phyloP scores from a whole-genome alignment of 768 basidiomycete species.

The Mrakia gelida region DNA sequence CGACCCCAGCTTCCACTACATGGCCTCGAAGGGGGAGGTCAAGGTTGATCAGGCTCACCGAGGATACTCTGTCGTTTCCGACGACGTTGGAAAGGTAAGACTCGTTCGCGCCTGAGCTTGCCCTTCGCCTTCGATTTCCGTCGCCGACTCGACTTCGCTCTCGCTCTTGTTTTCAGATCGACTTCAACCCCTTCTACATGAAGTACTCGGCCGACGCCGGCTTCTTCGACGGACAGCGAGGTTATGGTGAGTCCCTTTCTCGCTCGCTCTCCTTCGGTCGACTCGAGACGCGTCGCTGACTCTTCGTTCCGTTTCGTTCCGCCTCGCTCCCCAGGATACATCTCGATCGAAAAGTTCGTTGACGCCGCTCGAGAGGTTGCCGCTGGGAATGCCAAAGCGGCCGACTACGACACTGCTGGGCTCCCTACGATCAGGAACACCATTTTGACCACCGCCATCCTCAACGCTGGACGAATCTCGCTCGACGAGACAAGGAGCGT shows the following conservation, averaged over 20 bases:
- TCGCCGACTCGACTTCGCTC: background rate
- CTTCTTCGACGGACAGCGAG: conserved; percentile 89
- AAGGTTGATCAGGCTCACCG: conserved; percentile 88
- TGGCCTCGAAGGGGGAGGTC: conserved; percentile 72
- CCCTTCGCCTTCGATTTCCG: too few relatives aligned
- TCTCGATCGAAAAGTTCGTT: conserved; percentile 88
- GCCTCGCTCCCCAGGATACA: conserved; percentile 51
- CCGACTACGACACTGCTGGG: conserved; percentile 71
- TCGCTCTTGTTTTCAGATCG: background rate
- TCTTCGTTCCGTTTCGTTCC: background rate
- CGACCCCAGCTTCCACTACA: conserved; percentile 50
- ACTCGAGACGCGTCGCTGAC: background rate
- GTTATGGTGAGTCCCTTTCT: conserved; percentile 40
- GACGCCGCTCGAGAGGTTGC: conserved; percentile 77
- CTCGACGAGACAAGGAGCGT: conserved; percentile 58
- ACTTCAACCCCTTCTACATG: conserved; percentile 53
- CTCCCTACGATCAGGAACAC: conserved; percentile 87
- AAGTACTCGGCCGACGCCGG: conserved; percentile 82
- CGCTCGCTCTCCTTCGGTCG: background rate
- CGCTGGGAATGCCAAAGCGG: conserved; percentile 60
- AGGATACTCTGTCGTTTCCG: conserved; percentile 83
- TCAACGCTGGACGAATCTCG: conserved; percentile 84
- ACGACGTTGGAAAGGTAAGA: conserved; percentile 72
- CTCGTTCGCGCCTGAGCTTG: too few relatives aligned
- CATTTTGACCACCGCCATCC: conserved; percentile 50